phyloP scores from a whole-genome alignment of 2,329 filamentous ascomycete genomes.

The Aspergillus sp. region DNA sequence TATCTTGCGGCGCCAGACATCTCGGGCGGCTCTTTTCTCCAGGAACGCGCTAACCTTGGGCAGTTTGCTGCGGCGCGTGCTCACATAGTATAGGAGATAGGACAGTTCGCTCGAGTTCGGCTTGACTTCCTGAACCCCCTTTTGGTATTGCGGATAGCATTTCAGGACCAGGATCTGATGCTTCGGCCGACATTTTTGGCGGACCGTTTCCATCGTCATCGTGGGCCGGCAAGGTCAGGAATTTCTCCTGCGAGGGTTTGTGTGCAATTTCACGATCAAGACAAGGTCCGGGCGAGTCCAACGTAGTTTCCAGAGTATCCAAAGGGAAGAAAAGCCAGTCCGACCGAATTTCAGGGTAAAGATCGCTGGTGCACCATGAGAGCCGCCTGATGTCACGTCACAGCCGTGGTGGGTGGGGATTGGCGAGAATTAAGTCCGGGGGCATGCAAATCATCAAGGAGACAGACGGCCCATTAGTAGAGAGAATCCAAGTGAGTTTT shows the following conservation, averaged over 20 bases:
- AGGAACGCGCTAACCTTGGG: conserved; percentile 95
- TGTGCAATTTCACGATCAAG: background rate
- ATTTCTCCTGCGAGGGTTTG: conserved; percentile 1
- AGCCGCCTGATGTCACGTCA: conserved; percentile 18
- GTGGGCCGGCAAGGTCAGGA: background rate
- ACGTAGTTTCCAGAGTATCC: background rate
- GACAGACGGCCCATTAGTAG: conserved; percentile 22
- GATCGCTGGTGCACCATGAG: conserved; percentile 11
- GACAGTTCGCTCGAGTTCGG: conserved; percentile 96
- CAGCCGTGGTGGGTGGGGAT: conserved; percentile 17
- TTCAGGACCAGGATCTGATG: conserved; percentile 96
- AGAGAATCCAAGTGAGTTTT: conserved; percentile 8
- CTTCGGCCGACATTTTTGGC: conserved; percentile 77
- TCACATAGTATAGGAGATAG: conserved; percentile 96
- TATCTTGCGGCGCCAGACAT: conserved; percentile 86
- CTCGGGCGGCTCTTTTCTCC: conserved; percentile 88
- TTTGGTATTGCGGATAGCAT: conserved; percentile 92
- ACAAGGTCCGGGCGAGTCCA: background rate
- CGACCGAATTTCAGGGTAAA: background rate
- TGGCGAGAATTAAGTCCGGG: conserved; percentile 9
- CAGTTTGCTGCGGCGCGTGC: conserved; percentile 90
- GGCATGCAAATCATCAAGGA: conserved; percentile 20
- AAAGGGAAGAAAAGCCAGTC: background rate
- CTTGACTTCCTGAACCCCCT: conserved; percentile 89
- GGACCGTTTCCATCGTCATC: conserved; percentile 58